A percentile compares a stretch with the other conserved stretches of the same genome.
phyloP scores from a whole-genome alignment of 768 basidiomycete genomes.

The Naganishia antarctica region DNA sequence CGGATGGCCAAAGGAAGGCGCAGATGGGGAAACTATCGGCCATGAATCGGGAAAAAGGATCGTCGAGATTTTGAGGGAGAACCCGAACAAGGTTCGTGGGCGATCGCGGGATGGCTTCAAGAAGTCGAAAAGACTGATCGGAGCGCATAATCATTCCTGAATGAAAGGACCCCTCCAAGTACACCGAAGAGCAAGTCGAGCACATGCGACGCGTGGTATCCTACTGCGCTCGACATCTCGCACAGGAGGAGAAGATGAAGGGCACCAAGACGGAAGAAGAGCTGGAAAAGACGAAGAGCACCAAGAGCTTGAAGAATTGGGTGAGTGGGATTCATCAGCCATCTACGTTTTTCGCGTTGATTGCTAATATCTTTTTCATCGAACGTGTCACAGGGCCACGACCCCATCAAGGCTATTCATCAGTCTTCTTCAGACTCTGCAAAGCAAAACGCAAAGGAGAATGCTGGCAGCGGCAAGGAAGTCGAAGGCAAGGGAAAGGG shows the following conservation, averaged over 20 bases:
- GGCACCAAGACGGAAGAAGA: conserved; percentile 68
- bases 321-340: no score
- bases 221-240: conserved; percentile 49
- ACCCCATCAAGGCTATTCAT: conserved; percentile 40
- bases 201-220: conserved; percentile 50
- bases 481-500: conserved; percentile 27
- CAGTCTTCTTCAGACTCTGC: not conserved
- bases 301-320: conserved; percentile 48
- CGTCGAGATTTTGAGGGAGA: conserved; percentile 50
- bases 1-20: conserved; percentile 45
- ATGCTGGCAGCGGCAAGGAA: no score
- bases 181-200: conserved; percentile 50
- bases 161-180: conserved; percentile 35
- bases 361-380: not conserved
- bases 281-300: conserved; percentile 46
- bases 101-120: not conserved
- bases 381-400: conserved; percentile 37
- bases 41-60: conserved; percentile 49
- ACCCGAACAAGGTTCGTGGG: conserved; percentile 46
- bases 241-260: conserved; percentile 55
- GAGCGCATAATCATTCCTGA: not conserved
- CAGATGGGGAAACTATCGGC: conserved; percentile 47
- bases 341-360: no score
- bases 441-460: conserved; percentile 25
- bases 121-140: not conserved